These are phyloP conservation scores for Coelastrella sp. DNA, from an alignment of 139 green algal species.

Conservation along the genomic window DNA sequence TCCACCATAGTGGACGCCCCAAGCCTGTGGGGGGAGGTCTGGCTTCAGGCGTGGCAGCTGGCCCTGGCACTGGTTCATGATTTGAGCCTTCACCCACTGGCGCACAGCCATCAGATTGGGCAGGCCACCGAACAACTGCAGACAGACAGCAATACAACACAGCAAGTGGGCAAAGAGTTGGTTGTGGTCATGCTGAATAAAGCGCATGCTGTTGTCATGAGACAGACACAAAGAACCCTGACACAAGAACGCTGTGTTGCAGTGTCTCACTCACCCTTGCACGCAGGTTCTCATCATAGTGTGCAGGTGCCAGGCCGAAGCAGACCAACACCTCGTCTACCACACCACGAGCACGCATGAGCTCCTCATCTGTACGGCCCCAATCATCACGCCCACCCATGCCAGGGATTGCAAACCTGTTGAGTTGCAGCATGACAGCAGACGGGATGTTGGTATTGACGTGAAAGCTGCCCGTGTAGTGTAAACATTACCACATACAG, in stretches of 20 bases:
- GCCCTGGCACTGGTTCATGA: constrained; percentile 40
- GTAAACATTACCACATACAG: neutral
- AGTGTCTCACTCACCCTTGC: constrained; percentile 18
- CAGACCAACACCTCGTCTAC: constrained; percentile 43
- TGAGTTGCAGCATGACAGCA: neutral
- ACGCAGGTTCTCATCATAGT: constrained; percentile 44
- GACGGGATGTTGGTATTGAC: neutral
- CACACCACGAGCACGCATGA: constrained; percentile 40
- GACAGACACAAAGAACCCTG: neutral
- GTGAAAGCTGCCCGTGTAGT: neutral
- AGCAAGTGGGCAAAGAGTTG: neutral
- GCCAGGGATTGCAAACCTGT: constrained; percentile 35
- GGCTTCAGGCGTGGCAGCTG: constrained; percentile 38
- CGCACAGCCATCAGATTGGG: constrained; percentile 36
- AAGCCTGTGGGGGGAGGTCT: constrained; percentile 43
- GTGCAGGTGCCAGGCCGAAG: constrained; percentile 36
- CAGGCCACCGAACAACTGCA: constrained; percentile 38
- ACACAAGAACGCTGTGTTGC: no score
- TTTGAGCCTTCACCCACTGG: constrained; percentile 30
- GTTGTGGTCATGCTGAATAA: no score
- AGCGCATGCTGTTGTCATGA: neutral
- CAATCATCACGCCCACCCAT: constrained; percentile 42
- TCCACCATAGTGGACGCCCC: constrained; percentile 5
- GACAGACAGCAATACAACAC: neutral
- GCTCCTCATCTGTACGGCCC: constrained; percentile 38